Evolutionary conservation across 1,139 yeast genomes (phyloP), one percentile per base, ranked within the genome.

Genomic region (Arxiozyma slooffiae): DNA sequence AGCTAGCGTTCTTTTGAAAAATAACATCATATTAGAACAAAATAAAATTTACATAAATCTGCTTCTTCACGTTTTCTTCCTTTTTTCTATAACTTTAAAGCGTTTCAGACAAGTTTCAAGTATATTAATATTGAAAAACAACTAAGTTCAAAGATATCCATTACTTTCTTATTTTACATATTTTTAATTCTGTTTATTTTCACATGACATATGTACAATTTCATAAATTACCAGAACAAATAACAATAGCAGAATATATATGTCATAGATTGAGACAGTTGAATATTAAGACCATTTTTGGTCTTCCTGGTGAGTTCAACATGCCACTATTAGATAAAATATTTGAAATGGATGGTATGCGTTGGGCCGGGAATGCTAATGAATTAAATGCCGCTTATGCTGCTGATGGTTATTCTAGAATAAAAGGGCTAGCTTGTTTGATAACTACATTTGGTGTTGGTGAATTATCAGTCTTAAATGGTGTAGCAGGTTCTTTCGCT

Each of bases 391-490:
- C 84, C 3, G 81, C 69, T 1, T 66, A 66, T 51, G 69, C 68
- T 4, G 67, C 68, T 6, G 86, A 81, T 64, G 86, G 85, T 18
- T 81, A 81, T 64, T 73, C 83, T 20, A 67, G 86, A 55, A 71
- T 80, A 55, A 80, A 78, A 58, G 75, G 81, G 0, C 67, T 79
- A 52, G 77, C 77, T 16, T 76, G 80, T 55, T 61, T 80, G 51
- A 70, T 80, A 47, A 80, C 85, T 41, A 81, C 85, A 34, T 80
- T 79, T 57, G 86, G 85, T 53, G 85, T 81, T 20, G 85, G 85
- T 45, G 86, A 79, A 61, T 64, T 79, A 50, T 73, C 78, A n/a
- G 81, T 81, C 2, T 64, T 78, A 52, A 78, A 77, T 61, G 83
- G 82, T 41, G 68, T 79, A 50, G 82, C 81, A 5, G 83, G 83